A percentile compares a stretch with the other conserved stretches of the same genome.
Conservation (phyloP, 805 yeast species). For the Yamadazyma akitaensis region DNA sequence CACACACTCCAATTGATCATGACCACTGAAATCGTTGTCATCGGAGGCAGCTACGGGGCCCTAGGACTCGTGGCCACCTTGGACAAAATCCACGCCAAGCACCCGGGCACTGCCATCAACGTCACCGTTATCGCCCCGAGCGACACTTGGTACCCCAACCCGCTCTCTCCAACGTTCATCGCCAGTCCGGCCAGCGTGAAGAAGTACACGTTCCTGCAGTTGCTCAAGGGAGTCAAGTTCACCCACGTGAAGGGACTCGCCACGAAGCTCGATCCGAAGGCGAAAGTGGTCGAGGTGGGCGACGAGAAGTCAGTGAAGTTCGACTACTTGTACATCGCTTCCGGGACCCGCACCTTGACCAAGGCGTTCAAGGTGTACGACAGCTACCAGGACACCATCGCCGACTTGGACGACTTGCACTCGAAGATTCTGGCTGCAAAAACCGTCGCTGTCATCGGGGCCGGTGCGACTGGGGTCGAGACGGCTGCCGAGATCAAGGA, state of each 20-base stretch:
- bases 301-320: conserved; percentile 11
- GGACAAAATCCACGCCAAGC: background rate
- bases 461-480: conserved; percentile 40
- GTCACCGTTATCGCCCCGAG: conserved; percentile 20
- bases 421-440: conserved; percentile 19
- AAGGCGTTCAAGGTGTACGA: conserved; percentile 26
- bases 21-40: conserved; percentile 20
- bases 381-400: conserved; percentile 14
- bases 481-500: conserved; percentile 34
- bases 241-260: conserved; percentile 24
- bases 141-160: conserved; percentile 21
- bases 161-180: conserved; percentile 32
- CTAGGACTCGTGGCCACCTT: conserved; percentile 14
- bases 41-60: conserved; percentile 37
- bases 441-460: conserved; percentile 36
- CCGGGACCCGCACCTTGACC: conserved; percentile 24
- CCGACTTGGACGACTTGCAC: conserved; percentile 14
- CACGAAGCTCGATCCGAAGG: conserved; percentile 23
- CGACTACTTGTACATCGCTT: conserved; percentile 34
- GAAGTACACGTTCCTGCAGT: conserved; percentile 17
- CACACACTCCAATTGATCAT: too few relatives aligned
- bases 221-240: conserved; percentile 13
- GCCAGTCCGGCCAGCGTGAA: conserved; percentile 21
- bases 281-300: conserved; percentile 14
- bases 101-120: conserved; percentile 8